Base-by-base conservation (phyloP, 2,329 filamentous ascomycete genomes). In the Coniochaeta ligniaria region DNA sequence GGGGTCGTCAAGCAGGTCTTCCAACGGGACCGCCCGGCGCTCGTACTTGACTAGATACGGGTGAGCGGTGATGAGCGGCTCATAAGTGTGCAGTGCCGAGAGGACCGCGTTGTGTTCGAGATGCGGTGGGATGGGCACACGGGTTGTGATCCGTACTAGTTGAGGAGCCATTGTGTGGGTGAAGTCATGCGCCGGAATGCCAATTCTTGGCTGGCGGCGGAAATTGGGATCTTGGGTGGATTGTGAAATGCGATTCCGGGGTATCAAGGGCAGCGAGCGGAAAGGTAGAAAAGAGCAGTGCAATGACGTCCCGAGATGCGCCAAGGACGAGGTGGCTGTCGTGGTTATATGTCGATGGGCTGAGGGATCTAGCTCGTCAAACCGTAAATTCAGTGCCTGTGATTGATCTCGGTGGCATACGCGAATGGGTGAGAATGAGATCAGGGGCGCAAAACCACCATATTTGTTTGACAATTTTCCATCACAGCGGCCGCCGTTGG, bases 1-100 rank as follows among this genome's bases (percentile, higher is more conserved):
- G 45, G 74, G 68, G 66, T 80, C 78, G 61, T 70, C 67, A 57
- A 70, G 71, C 50, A 76, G 68, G 60, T 71, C 70, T 20, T 66
- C 63, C 31, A 73, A 64, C n/a, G 69, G 63, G 26, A 74, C 66
- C 47, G 71, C 62, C 12, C 74, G 71, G 41, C 72, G 71, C 52
- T 73, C 69, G 64, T 69, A 79, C 36, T 69, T 71, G 35, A 76
- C 69, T 41, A 75, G 68, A 62, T 70, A 71, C 31, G 78, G 75
- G 63, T 77, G 71, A 8, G 74, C 63, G 64, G 69, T 68, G 66
- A 80, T 77, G 62, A 80, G 72, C 36, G 77, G 73, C 43, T 70
- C 68, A 63, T 75, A 74, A 57, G 73, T 69, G 45, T 78, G 76
- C 3, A 81, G 70, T 14, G 71, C 68, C 28, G 69, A 67, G 63